Percentiles rank a stretch among this genome's conserved stretches.
These are phyloP conservation scores for Saccharum spontaneum DNA, from an alignment of 176 grass and related monocot species.

Conservation along the genomic window DNA sequence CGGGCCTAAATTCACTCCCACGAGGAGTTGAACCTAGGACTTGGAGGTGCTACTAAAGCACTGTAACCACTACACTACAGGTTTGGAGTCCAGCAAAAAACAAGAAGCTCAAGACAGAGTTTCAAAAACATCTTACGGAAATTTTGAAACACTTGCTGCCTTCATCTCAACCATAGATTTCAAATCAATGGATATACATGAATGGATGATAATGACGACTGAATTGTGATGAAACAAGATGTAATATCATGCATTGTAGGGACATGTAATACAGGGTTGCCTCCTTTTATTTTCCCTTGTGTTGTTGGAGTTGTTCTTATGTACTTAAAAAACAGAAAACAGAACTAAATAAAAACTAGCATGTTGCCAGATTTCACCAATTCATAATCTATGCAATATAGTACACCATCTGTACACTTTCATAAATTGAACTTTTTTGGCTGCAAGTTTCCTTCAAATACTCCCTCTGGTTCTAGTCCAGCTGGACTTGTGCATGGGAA, in stretches of 20 bases:
- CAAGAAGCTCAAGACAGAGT: background rate
- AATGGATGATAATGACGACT: background rate
- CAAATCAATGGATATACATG: background rate
- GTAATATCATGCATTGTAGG: background rate
- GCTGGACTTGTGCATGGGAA: background rate
- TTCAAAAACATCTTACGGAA: background rate
- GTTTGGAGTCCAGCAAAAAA: background rate
- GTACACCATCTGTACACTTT: background rate
- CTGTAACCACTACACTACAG: background rate
- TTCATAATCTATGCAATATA: background rate
- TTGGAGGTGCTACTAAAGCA: background rate
- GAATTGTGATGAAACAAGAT: background rate
- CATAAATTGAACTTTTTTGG: background rate
- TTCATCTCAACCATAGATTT: constrained; percentile 14
- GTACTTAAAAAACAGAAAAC: background rate
- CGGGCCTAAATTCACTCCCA: background rate
- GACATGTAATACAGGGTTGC: background rate
- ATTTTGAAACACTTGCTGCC: background rate
- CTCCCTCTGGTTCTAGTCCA: background rate
- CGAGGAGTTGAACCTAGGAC: background rate
- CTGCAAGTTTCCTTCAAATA: constrained; percentile 1
- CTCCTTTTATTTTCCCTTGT: constrained; percentile 1
- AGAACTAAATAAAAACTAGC: background rate
- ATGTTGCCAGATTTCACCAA: constrained; percentile 10
- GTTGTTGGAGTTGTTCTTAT: background rate